These are phyloP conservation scores for Cryptococcus sp. DNA, from an alignment of 1,284 basidiomycete genomes.

Conservation along the genomic window DNA sequence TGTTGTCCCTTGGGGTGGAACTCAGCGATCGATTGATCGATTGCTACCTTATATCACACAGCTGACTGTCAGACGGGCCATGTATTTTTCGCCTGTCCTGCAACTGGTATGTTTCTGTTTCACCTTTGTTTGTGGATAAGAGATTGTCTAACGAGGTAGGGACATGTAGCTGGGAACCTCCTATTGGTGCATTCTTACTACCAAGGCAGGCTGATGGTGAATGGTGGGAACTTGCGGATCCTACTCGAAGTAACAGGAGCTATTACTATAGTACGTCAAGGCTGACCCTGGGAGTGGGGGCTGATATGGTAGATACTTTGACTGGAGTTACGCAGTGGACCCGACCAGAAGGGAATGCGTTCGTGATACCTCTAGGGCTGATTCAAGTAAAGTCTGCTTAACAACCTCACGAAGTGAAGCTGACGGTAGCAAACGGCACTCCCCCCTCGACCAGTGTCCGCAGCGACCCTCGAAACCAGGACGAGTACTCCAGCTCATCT, in stretches of 20 bases:
- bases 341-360: constrained; percentile 61
- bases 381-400: constrained; percentile 56
- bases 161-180: constrained; percentile 87
- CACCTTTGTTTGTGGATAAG: neutral
- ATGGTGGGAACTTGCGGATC: constrained; percentile 91
- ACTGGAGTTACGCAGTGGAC: constrained; percentile 85
- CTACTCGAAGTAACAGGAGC: constrained; percentile 67
- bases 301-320: constrained; percentile 55
- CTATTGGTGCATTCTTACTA: constrained; percentile 83
- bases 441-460: constrained; percentile 6
- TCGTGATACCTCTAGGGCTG: constrained; percentile 83
- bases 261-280: constrained; percentile 73
- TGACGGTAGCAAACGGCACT: constrained; percentile 49
- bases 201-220: constrained; percentile 80
- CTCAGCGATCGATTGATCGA: too few species aligned
- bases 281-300: neutral
- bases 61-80: constrained; percentile 58
- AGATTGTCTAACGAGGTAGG: constrained; percentile 54
- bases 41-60: neutral
- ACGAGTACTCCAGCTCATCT: neutral
- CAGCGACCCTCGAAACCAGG: neutral
- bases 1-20: neutral
- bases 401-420: neutral
- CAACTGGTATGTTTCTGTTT: constrained; percentile 39
- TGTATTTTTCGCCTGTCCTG: constrained; percentile 87